Percentiles rank a stretch among this genome's conserved stretches.
phyloP scores from a whole-genome alignment of 345 rosid species.

The Pelargonium nanum region DNA sequence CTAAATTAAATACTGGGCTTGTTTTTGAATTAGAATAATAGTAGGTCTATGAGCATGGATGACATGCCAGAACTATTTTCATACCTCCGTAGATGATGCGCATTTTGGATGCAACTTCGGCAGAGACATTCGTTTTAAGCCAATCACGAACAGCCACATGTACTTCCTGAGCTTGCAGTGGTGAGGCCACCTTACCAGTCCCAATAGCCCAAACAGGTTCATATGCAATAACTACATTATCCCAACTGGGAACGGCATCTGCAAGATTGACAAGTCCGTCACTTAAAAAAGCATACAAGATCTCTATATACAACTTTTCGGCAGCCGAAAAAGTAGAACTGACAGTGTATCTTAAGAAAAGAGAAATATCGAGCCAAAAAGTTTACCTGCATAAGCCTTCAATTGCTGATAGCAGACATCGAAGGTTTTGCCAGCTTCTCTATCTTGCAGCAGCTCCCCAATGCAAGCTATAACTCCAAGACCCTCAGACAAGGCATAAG shows the following conservation, averaged over 20 bases:
- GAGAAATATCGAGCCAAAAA: slow-evolving; percentile 7
- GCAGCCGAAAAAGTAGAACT: background rate
- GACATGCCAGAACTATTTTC: background rate
- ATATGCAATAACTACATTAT: slow-evolving; percentile 76
- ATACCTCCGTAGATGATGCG: slow-evolving; percentile 96
- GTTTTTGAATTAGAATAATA: background rate
- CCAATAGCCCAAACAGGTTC: slow-evolving; percentile 99
- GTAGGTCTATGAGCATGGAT: no score
- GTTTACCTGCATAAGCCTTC: slow-evolving; percentile 76
- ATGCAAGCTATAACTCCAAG: slow-evolving; percentile 94
- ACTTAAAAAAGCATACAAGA: background rate
- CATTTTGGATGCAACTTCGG: slow-evolving; percentile 81
- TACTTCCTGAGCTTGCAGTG: slow-evolving; percentile 93
- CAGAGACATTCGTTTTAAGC: slow-evolving; percentile 84
- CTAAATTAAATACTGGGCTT: background rate
- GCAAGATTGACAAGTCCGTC: slow-evolving; percentile 6
- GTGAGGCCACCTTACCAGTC: slow-evolving; percentile 94
- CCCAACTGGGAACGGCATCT: slow-evolving; percentile 95
- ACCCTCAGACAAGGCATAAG: slow-evolving; percentile 76
- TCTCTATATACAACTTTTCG: background rate
- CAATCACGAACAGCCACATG: slow-evolving; percentile 82
- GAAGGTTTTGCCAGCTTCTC: slow-evolving; percentile 95
- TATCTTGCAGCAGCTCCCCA: slow-evolving; percentile 74
- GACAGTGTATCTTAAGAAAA: background rate
- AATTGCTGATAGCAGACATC: slow-evolving; percentile 86